Evolutionary conservation across 306 rosid genomes (phyloP).

Genomic region (Ziziphus jujuba): DNA sequence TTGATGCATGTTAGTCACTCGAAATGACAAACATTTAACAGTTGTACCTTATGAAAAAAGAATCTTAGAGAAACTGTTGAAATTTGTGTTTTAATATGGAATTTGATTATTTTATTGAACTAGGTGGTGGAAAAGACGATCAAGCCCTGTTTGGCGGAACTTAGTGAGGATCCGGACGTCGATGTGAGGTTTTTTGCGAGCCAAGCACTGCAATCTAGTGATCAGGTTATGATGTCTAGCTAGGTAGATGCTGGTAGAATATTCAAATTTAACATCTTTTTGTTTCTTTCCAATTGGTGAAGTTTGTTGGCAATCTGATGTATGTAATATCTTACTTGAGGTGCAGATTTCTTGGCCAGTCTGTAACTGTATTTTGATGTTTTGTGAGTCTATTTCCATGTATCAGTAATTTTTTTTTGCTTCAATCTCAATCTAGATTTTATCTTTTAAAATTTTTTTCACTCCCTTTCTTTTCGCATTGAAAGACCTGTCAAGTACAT

Average conservation of each 20-base stretch:
- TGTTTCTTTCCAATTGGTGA: background rate
- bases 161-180: constrained; percentile 91
- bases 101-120: constrained; percentile 10
- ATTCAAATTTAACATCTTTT: background rate
- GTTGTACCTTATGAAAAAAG: background rate
- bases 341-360: constrained; percentile 2
- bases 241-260: constrained; percentile 28
- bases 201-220: constrained; percentile 88
- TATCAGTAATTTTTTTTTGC: background rate
- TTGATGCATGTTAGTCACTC: too few relatives aligned
- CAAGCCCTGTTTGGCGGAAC: constrained; percentile 89
- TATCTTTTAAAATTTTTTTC: too few relatives aligned
- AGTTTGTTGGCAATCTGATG: constrained; percentile 4
- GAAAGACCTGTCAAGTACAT: too few relatives aligned
- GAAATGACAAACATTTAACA: background rate
- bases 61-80: background rate
- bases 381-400: constrained; percentile 1
- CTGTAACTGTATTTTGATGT: background rate
- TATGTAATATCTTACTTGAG: constrained; percentile 5
- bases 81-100: background rate
- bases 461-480: too few relatives aligned
- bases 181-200: constrained; percentile 83
- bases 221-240: constrained; percentile 82
- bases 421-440: too few relatives aligned
- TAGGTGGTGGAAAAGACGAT: constrained; percentile 88